Evolutionary conservation across 371 early-diverging fungal species (phyloP).

Genomic region (Batrachochytrium dendrobatidis): DNA sequence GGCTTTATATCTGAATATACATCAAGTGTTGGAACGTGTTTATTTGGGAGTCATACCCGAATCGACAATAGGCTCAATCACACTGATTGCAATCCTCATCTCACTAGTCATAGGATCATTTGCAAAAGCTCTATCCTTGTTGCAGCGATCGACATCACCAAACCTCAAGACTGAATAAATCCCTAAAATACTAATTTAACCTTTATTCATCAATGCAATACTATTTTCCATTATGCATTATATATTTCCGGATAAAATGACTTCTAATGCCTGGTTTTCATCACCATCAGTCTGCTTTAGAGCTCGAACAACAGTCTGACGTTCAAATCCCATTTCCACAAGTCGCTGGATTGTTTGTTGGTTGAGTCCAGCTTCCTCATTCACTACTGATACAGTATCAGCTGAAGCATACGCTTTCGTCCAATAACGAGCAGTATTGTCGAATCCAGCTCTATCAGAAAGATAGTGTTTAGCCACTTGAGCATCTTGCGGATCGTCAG

Average conservation of each 20-base stretch:
- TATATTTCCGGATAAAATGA: conserved; percentile 19
- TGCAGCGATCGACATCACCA: too few species aligned
- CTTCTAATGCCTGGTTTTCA: conserved; percentile 37
- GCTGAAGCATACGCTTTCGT: conserved; percentile 28
- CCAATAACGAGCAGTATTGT: conserved; percentile 36
- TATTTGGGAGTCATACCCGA: too few species aligned
- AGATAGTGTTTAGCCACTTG: conserved; percentile 37
- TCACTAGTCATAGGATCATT: too few species aligned
- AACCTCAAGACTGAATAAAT: too few species aligned
- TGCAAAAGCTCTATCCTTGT: too few species aligned
- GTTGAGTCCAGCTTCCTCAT: conserved; percentile 20
- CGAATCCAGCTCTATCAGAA: conserved; percentile 26
- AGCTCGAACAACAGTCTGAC: conserved; percentile 20
- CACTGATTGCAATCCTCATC: too few species aligned
- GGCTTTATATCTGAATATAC: too few species aligned
- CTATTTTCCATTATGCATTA: too few species aligned
- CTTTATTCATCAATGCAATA: too few species aligned
- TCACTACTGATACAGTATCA: conserved; percentile 7
- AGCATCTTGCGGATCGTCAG: conserved; percentile 42
- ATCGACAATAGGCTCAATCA: too few species aligned
- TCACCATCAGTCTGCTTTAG: conserved; percentile 24
- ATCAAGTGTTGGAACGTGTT: too few species aligned
- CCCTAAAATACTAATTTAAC: too few species aligned
- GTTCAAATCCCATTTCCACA: conserved; percentile 40
- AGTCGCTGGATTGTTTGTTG: conserved; percentile 21